Percentiles rank a stretch among this genome's conserved stretches.
Conservation (phyloP, 2,329 filamentous ascomycete species). For the Calonectria ilicicola region DNA sequence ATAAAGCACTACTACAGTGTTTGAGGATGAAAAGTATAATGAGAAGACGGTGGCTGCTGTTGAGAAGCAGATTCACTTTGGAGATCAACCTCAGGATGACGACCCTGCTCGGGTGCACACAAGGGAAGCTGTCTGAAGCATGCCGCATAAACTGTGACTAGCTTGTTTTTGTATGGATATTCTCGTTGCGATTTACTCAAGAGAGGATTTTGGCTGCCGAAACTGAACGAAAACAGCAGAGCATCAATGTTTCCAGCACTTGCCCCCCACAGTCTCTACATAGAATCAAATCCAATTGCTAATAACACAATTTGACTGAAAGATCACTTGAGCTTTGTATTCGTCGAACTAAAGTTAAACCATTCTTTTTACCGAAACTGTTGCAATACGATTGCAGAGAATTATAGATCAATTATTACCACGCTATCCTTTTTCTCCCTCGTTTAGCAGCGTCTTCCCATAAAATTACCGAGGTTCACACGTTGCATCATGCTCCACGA, state of each 20-base stretch:
- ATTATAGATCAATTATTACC: too few relatives aligned
- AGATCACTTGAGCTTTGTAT: too few relatives aligned
- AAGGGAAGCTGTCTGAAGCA: constrained; percentile 25
- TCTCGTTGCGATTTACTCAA: background rate
- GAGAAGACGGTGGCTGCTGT: constrained; percentile 54
- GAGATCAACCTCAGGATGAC: constrained; percentile 25
- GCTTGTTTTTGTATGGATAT: background rate
- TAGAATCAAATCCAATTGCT: background rate
- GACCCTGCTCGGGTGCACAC: constrained; percentile 10
- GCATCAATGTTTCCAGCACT: background rate
- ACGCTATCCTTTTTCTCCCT: too few relatives aligned
- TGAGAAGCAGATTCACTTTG: constrained; percentile 51
- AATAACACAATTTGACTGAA: background rate
- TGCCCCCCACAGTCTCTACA: background rate
- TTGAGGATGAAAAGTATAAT: constrained; percentile 53
- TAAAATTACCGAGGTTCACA: too few relatives aligned
- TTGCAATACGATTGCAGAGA: too few relatives aligned
- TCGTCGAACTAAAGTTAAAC: rapidly evolving
- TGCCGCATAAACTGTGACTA: background rate
- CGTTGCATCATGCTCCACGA: too few relatives aligned
- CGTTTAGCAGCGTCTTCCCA: too few relatives aligned
- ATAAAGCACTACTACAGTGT: constrained; percentile 45
- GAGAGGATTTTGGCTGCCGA: background rate
- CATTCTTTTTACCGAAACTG: too few relatives aligned
- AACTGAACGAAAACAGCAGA: background rate